These are phyloP conservation scores for Arctium lappa DNA, from an alignment of 129 eudicot species.

Conservation along the genomic window DNA sequence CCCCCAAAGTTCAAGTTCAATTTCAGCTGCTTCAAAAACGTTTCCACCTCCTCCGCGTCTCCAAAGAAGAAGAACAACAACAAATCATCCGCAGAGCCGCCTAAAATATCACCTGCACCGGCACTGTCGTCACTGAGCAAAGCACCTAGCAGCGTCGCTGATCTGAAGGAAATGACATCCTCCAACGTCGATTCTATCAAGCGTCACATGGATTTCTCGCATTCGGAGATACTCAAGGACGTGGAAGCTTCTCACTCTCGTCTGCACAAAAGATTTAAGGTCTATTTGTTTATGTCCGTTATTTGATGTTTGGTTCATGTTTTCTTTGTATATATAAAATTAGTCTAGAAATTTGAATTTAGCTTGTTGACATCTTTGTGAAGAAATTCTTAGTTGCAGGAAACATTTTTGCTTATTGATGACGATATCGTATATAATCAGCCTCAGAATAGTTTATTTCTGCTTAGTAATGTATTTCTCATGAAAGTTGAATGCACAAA, in stretches of 20 bases:
- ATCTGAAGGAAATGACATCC: constrained; percentile 59
- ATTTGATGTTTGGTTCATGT: not conserved
- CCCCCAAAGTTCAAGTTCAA: constrained; percentile 64
- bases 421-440: not conserved
- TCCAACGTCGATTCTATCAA: constrained; percentile 60
- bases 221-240: constrained; percentile 72
- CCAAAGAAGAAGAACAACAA: constrained; percentile 34
- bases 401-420: not conserved
- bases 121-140: constrained; percentile 35
- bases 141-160: constrained; percentile 48
- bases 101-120: constrained; percentile 28
- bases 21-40: constrained; percentile 34
- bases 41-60: constrained; percentile 27
- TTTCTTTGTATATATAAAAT: not conserved
- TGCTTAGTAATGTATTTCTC: not conserved
- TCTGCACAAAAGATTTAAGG: constrained; percentile 68
- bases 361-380: not conserved
- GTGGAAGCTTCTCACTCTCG: constrained; percentile 67
- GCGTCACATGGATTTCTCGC: constrained; percentile 71
- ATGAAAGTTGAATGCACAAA: not conserved
- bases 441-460: constrained; percentile 8
- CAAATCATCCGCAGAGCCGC: constrained; percentile 14
- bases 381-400: not conserved
- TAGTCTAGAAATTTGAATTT: not conserved
- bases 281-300: constrained; percentile 13